Percentiles rank a stretch among this genome's conserved stretches.
Conservation (phyloP, 306 rosid genomes). For the Senna tora region DNA sequence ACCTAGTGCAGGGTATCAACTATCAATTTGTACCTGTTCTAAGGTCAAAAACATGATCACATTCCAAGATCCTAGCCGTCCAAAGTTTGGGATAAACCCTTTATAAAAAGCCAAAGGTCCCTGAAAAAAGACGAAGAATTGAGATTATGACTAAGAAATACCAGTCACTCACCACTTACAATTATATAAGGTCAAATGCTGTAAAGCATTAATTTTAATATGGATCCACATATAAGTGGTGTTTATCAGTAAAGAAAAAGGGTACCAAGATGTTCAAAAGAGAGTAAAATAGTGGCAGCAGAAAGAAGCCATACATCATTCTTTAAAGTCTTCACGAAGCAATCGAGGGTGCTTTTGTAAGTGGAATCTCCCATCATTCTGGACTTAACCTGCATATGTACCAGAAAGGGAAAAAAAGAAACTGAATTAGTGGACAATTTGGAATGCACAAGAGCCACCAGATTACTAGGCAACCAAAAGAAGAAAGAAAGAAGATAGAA, state of each 20-base stretch:
- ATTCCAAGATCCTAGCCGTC: constrained; percentile 97
- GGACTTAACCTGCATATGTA: constrained; percentile 81
- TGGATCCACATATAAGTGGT: neutral
- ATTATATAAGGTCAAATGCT: constrained; percentile 7
- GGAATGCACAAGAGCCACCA: neutral
- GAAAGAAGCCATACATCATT: constrained; percentile 68
- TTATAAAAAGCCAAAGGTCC: constrained; percentile 92
- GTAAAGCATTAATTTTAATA: constrained; percentile 17
- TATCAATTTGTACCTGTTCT: constrained; percentile 71
- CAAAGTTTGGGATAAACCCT: constrained; percentile 92
- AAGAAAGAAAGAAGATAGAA: neutral
- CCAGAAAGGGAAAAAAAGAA: constrained; percentile 19
- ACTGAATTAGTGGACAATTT: constrained; percentile 15
- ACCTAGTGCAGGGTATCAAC: neutral
- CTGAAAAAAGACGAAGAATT: constrained; percentile 44
- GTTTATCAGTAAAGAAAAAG: constrained; percentile 19
- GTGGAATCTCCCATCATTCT: constrained; percentile 97
- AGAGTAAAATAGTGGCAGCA: constrained; percentile 7
- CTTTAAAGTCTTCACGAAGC: constrained; percentile 83
- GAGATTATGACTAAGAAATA: too few relatives aligned
- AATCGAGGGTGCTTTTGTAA: constrained; percentile 92
- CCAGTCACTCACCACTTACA: too few relatives aligned
- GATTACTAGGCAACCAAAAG: constrained; percentile 20
- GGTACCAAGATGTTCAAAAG: neutral
- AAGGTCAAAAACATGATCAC: constrained; percentile 96